Evolutionary conservation across 2,329 filamentous ascomycete genomes (phyloP), one percentile per base, ranked within the genome.

Genomic region (Cladophialophora chaetospira): DNA sequence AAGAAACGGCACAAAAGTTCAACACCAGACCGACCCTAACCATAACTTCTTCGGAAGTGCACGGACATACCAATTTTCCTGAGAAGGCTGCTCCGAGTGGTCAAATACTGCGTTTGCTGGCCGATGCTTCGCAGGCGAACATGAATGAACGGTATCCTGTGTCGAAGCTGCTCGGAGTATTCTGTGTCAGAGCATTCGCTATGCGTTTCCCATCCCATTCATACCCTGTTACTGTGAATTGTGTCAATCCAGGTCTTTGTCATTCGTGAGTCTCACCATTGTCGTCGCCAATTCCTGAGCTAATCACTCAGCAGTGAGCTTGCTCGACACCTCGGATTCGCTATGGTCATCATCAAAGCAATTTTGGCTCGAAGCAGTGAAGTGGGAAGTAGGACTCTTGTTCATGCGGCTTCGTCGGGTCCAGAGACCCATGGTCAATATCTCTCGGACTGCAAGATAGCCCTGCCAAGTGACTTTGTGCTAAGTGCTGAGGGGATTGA

Each of bases 401-500:
- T 65, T 8, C 47, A 60, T 15, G 53, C 31, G 4, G 45, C 46
- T 11, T 15, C 28, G 13, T 25, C 28, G 4, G 46, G 46, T 6
- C 10, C 10, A 17, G 23, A 31, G 25, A 13, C 25, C 8, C 46
- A 49, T 19, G 46, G 46, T 11, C 46, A 49, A n/a, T 49, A 49
- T 15, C 15, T 49, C 10, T 17, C 33, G 5, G 28, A 49, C n/a
- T 46, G 45, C 19, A 42, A 29, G 29, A 23, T 49, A 9, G 13
- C 15, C 11, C 25, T 15, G 2, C 11, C 73, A 13, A 69, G 69
- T 2, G 15, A 55, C 3, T 73, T 77, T 50, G 73, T 77, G 6
- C 66, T 55, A 3, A 73, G 72, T 23, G 60, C 66, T 3, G 72
- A 75, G 5, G 77, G 77, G 0, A 56, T 60, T 23, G 56, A 62